Evolutionary conservation across 2,329 filamentous ascomycete species (phyloP).

Genomic region (Pyrenophora tritici-repentis): DNA sequence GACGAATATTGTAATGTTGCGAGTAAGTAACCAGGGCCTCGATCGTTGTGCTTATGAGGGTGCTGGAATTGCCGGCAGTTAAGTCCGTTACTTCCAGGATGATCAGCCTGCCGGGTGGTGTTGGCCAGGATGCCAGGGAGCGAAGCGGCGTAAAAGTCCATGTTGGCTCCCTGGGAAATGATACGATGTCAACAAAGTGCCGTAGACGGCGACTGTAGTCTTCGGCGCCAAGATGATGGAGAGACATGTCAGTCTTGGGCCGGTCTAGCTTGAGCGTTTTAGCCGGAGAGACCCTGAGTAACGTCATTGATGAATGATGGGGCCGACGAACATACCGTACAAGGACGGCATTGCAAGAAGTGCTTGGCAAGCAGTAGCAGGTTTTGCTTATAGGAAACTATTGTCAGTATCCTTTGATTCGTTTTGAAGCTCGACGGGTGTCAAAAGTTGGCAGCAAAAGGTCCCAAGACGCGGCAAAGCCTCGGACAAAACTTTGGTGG

Average conservation of each 20-base stretch:
- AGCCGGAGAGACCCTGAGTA: constrained; percentile 23
- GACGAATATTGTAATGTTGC: too few relatives aligned
- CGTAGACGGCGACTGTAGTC: constrained; percentile 15
- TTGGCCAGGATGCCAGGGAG: constrained; percentile 25
- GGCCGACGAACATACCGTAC: not conserved
- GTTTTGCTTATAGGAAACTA: not conserved
- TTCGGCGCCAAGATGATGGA: too few relatives aligned
- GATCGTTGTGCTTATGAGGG: too few relatives aligned
- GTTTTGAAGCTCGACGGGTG: not conserved
- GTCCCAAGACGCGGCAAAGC: constrained; percentile 3
- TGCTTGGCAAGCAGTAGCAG: too few relatives aligned
- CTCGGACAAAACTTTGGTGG: constrained; percentile 20
- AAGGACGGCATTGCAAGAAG: not conserved
- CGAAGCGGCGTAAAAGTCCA: constrained; percentile 1
- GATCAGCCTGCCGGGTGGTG: constrained; percentile 19
- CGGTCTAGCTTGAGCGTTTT: constrained; percentile 19
- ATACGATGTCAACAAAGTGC: not conserved
- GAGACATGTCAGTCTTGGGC: constrained; percentile 11
- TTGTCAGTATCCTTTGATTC: not conserved
- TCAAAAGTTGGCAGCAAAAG: not conserved
- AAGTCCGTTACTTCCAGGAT: constrained; percentile 15
- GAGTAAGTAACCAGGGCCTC: not conserved
- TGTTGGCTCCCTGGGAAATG: too few relatives aligned
- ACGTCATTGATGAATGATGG: not conserved
- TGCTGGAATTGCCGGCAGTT: not conserved